A percentile compares a stretch with the other conserved stretches of the same genome.
Evolutionary conservation across 441 rosid species (phyloP).

Genomic region (Erodium chrysanthum): DNA sequence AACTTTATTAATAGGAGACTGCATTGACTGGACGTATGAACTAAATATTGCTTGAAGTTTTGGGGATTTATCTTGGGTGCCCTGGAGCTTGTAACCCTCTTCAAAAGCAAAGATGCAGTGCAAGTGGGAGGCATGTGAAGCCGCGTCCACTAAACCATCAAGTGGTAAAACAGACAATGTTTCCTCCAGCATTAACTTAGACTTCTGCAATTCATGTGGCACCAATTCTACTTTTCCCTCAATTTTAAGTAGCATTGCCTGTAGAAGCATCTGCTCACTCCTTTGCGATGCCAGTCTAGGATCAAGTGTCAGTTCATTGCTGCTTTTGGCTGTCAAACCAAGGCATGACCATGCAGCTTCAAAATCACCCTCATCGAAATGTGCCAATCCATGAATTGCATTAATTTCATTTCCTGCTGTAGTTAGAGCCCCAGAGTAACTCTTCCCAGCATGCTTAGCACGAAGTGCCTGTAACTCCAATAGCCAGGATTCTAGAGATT

Average conservation of each 20-base stretch:
- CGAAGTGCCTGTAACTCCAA: slow-evolving; percentile 81
- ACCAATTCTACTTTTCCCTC: slow-evolving; percentile 71
- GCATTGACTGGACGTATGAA: slow-evolving; percentile 53
- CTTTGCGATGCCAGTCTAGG: slow-evolving; percentile 87
- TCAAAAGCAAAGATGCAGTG: slow-evolving; percentile 83
- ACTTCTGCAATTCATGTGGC: slow-evolving; percentile 59
- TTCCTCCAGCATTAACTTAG: slow-evolving; percentile 84
- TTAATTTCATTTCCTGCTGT: slow-evolving; percentile 90
- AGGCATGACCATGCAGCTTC: slow-evolving; percentile 85
- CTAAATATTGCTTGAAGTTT: slow-evolving; percentile 39
- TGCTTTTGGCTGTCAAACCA: slow-evolving; percentile 91
- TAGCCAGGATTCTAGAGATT: slow-evolving; percentile 75
- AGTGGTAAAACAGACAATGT: slow-evolving; percentile 64
- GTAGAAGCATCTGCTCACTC: slow-evolving; percentile 98
- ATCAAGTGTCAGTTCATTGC: slow-evolving; percentile 84
- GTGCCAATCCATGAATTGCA: slow-evolving; percentile 85
- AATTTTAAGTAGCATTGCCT: slow-evolving; percentile 65
- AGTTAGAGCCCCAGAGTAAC: slow-evolving; percentile 89
- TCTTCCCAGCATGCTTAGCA: slow-evolving; percentile 88
- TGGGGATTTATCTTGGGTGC: slow-evolving; percentile 32
- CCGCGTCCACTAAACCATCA: slow-evolving; percentile 78
- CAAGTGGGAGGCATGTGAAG: slow-evolving; percentile 65
- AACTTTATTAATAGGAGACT: slow-evolving; percentile 42
- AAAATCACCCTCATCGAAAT: slow-evolving; percentile 82
- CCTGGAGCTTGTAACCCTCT: slow-evolving; percentile 42